Percentiles rank a stretch among this genome's conserved stretches.
Conservation (phyloP, 352 stramenopile genomes). For the Pythium oligandrum region DNA sequence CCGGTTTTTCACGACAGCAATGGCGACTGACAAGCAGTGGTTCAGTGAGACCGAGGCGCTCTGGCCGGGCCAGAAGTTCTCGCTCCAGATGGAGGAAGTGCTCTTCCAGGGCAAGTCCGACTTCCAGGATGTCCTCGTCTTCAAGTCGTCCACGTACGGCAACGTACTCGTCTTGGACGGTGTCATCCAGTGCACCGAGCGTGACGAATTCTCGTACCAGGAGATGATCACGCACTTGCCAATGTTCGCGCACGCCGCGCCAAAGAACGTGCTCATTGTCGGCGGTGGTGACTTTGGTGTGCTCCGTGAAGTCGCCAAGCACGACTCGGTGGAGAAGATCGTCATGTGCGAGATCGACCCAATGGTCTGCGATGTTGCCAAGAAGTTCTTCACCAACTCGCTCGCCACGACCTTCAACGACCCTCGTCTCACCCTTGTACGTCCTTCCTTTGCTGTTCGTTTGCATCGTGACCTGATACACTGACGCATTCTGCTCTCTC, state of each 20-base stretch:
- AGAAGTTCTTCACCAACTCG: slow-evolving; percentile 89
- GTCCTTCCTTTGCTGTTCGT: not conserved
- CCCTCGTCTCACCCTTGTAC: slow-evolving; percentile 88
- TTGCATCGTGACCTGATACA: slow-evolving; percentile 4
- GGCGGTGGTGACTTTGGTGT: slow-evolving; percentile 98
- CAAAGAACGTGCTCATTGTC: slow-evolving; percentile 97
- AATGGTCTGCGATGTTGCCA: slow-evolving; percentile 95
- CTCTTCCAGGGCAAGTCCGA: slow-evolving; percentile 96
- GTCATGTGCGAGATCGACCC: slow-evolving; percentile 99
- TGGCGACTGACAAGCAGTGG: slow-evolving; percentile 76
- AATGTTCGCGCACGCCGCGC: slow-evolving; percentile 94
- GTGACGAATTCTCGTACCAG: slow-evolving; percentile 99
- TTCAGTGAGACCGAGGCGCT: slow-evolving; percentile 95
- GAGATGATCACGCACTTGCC: slow-evolving; percentile 99
- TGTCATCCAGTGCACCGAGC: slow-evolving; percentile 98
- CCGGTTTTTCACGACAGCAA: slow-evolving; percentile 6
- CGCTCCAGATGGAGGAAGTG: slow-evolving; percentile 91
- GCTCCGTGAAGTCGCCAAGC: slow-evolving; percentile 93
- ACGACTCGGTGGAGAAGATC: slow-evolving; percentile 94
- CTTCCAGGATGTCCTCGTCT: slow-evolving; percentile 98
- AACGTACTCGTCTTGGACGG: slow-evolving; percentile 98
- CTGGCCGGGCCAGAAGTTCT: slow-evolving; percentile 92
- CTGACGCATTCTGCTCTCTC: slow-evolving; percentile 20
- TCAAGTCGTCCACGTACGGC: slow-evolving; percentile 96
- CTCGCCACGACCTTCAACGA: slow-evolving; percentile 95